These are phyloP conservation scores for Canna indica DNA, from an alignment of 176 grass and related monocot species.

Conservation along the genomic window DNA sequence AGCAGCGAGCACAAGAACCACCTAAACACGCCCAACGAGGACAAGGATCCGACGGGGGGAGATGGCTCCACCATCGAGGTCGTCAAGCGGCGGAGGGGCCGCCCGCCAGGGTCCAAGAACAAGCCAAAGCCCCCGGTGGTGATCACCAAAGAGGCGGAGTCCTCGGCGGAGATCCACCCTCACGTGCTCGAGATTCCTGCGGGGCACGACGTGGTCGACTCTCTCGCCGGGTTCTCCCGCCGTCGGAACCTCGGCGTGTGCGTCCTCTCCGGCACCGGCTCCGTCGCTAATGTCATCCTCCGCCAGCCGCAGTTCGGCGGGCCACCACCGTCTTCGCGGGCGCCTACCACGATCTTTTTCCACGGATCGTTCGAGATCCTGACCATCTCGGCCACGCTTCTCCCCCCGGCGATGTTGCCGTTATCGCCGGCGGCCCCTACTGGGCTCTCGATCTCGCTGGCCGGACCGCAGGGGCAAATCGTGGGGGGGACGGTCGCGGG, in stretches of 20 bases:
- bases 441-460: constrained; percentile 64
- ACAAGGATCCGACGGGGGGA: constrained; percentile 14
- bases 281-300: constrained; percentile 5
- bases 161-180: constrained; percentile 54
- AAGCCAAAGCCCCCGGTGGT: constrained; percentile 73
- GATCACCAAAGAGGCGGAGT: constrained; percentile 67
- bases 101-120: constrained; percentile 91
- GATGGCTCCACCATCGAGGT: constrained; percentile 69
- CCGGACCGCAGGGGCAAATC: constrained; percentile 78
- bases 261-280: background rate
- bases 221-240: constrained; percentile 35
- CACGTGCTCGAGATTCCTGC: constrained; percentile 85
- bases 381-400: constrained; percentile 70
- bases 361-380: constrained; percentile 76
- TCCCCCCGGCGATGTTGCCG: constrained; percentile 46
- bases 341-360: constrained; percentile 33
- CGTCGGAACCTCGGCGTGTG: background rate
- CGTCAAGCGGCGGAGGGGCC: constrained; percentile 52
- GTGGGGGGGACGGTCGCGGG: constrained; percentile 63
- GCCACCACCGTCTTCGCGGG: background rate
- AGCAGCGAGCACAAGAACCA: constrained; percentile 35
- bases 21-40: constrained; percentile 1
- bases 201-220: constrained; percentile 58
- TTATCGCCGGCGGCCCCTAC: constrained; percentile 31
- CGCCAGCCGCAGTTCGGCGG: background rate